Base-by-base conservation (phyloP, 139 green algal species). In the Chlorella sp. region DNA sequence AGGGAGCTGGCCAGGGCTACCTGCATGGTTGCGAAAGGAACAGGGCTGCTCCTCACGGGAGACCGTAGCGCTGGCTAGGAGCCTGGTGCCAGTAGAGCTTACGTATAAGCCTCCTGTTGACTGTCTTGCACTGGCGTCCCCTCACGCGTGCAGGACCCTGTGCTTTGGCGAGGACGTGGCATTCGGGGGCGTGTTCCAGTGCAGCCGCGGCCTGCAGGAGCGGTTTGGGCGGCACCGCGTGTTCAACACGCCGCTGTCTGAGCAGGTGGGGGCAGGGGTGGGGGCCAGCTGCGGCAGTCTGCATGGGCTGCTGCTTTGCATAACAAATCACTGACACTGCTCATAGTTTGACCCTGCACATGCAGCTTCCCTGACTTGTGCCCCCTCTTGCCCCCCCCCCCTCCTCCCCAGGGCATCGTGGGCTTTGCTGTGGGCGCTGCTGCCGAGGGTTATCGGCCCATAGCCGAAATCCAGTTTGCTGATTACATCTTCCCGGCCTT, bases 401-500 rank as follows among this genome's bases (percentile, higher is more conserved):
- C n/a, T n/a, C 11, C 66, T 19, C 24, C 89, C 34, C 91, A 97
- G 94, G 97, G 97, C 71, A 99, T 99, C 77, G 95, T 97, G 7
- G 97, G 97, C 1, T 99, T 99, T 90, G 95, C 91, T 57, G 96
- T 99, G 37, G 97, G 97, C 11, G 91, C 97, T 12, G 97, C 97
- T 32, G 90, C 94, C 7, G 93, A 94, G 91, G 97, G 97, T 28
- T 93, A 92, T 87, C 96, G 92, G 1, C 90, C 97, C 0, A 92
- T 99, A 93, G 96, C 95, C 1, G 85, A 89, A 42, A 90, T 90
- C 61, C 88, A 91, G 37, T 91, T 89, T 61, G 91, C 95, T 2
- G 95, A 98, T 92, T 98, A 98, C 93, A 98, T 99, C 42, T 98
- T 96, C 90, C 97, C 97, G 0, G 97, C 97, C 7, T 98, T 99